phyloP scores from a whole-genome alignment of 176 grass and related monocot species.

The Urochloa ruziziensis region DNA sequence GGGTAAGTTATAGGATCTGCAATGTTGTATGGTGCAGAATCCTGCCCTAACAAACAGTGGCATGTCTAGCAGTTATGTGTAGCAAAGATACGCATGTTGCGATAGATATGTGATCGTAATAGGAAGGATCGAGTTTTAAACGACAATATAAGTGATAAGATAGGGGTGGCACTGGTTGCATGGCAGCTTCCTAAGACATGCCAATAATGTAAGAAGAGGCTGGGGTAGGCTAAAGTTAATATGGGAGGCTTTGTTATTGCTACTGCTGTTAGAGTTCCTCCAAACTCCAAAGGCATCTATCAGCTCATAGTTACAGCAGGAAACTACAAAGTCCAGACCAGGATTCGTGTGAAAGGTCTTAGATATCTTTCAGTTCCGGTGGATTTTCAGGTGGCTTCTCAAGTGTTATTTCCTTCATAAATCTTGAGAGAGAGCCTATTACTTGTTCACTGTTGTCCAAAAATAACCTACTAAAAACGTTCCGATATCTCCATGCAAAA shows the following conservation, averaged over 20 bases:
- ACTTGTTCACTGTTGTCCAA: neutral
- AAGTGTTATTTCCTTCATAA: neutral
- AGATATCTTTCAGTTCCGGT: neutral
- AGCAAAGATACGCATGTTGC: too few relatives aligned
- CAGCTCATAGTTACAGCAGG: neutral
- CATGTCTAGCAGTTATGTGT: too few relatives aligned
- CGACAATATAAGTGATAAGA: too few relatives aligned
- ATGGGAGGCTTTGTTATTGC: too few relatives aligned
- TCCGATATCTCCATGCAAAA: neutral
- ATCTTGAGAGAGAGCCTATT: neutral
- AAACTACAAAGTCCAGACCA: too few relatives aligned
- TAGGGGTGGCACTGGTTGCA: too few relatives aligned
- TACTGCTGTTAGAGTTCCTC: neutral
- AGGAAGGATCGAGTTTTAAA: too few relatives aligned
- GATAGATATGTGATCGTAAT: too few relatives aligned
- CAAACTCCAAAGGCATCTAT: neutral
- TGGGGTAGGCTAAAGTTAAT: too few relatives aligned
- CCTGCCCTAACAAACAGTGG: neutral
- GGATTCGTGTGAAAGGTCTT: too few relatives aligned
- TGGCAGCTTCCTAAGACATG: too few relatives aligned
- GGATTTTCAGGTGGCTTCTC: neutral
- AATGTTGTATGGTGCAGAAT: neutral
- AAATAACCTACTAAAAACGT: neutral
- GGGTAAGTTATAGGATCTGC: neutral
- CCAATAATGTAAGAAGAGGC: too few relatives aligned